Percentiles rank a stretch among this genome's conserved stretches.
These are phyloP conservation scores for Suillus hirtellus DNA, from an alignment of 768 basidiomycete genomes.

Conservation along the genomic window DNA sequence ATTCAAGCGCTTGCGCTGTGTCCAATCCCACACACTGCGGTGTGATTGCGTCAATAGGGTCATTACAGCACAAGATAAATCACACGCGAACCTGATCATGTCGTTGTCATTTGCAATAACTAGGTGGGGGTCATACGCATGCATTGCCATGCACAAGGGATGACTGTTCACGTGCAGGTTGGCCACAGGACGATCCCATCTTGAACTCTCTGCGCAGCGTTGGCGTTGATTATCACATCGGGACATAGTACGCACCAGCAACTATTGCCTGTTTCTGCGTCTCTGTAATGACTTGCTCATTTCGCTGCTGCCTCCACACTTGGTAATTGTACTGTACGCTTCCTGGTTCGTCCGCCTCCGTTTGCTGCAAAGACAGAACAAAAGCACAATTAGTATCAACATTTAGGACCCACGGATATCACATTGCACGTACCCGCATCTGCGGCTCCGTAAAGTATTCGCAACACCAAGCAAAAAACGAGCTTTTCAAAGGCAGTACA, in stretches of 20 bases:
- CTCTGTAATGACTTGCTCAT: constrained; percentile 74
- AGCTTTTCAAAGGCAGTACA: constrained; percentile 85
- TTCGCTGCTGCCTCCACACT: constrained; percentile 89
- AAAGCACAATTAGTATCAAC: constrained; percentile 15
- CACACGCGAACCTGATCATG: constrained; percentile 67
- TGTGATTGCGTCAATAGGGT: constrained; percentile 6
- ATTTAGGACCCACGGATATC: neutral
- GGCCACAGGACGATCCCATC: constrained; percentile 75
- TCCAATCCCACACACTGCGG: constrained; percentile 92
- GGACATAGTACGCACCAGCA: constrained; percentile 57
- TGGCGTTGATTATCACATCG: neutral
- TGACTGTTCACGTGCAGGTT: constrained; percentile 59
- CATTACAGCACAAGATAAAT: constrained; percentile 1
- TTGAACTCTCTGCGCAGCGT: constrained; percentile 47
- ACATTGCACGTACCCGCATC: constrained; percentile 75
- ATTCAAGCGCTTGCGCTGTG: constrained; percentile 70
- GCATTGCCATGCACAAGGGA: constrained; percentile 82
- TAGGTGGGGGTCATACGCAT: constrained; percentile 89
- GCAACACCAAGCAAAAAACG: constrained; percentile 93
- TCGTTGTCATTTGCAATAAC: constrained; percentile 84
- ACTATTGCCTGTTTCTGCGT: constrained; percentile 68
- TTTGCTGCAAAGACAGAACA: constrained; percentile 58
- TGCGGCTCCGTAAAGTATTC: constrained; percentile 99
- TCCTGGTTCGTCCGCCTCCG: constrained; percentile 94
- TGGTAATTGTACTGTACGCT: constrained; percentile 93